These are phyloP conservation scores for Chalciporus chontae DNA, from an alignment of 768 basidiomycete genomes.

Conservation along the genomic window DNA sequence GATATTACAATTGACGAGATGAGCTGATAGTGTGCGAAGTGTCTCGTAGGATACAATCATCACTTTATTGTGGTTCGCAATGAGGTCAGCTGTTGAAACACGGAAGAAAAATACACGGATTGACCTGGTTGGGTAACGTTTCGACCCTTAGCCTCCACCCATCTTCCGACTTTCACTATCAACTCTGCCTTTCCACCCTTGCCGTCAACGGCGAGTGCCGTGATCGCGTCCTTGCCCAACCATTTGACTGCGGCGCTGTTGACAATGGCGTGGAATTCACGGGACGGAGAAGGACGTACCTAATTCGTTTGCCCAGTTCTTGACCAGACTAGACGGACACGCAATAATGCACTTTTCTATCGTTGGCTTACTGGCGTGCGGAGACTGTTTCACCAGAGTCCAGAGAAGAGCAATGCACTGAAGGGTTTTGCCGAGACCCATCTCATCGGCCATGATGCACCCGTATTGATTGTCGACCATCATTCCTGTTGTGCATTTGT, in stretches of 20 bases:
- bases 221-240: slow-evolving; percentile 82
- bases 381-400: slow-evolving; percentile 95
- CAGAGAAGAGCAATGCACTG: slow-evolving; percentile 96
- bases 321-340: slow-evolving; percentile 94
- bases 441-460: slow-evolving; percentile 99
- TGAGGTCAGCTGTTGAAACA: background rate
- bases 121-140: slow-evolving; percentile 89
- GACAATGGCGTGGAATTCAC: background rate
- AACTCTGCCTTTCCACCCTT: slow-evolving; percentile 85
- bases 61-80: slow-evolving; percentile 44
- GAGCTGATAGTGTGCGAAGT: slow-evolving; percentile 71
- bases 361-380: slow-evolving; percentile 76
- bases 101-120: slow-evolving; percentile 8
- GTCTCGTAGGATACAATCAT: slow-evolving; percentile 99
- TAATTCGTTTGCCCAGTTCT: slow-evolving; percentile 98
- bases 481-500: slow-evolving; percentile 93
- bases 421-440: slow-evolving; percentile 96
- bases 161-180: slow-evolving; percentile 74
- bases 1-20: slow-evolving; percentile 77
- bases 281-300: slow-evolving; percentile 44
- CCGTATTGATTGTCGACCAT: slow-evolving; percentile 86
- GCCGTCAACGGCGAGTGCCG: slow-evolving; percentile 87
- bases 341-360: slow-evolving; percentile 98
- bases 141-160: slow-evolving; percentile 86
- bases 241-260: slow-evolving; percentile 69